Evolutionary conservation across 371 early-diverging fungal genomes (phyloP), one percentile per base, ranked within the genome.

Genomic region (Sporodiniella umbellata): DNA sequence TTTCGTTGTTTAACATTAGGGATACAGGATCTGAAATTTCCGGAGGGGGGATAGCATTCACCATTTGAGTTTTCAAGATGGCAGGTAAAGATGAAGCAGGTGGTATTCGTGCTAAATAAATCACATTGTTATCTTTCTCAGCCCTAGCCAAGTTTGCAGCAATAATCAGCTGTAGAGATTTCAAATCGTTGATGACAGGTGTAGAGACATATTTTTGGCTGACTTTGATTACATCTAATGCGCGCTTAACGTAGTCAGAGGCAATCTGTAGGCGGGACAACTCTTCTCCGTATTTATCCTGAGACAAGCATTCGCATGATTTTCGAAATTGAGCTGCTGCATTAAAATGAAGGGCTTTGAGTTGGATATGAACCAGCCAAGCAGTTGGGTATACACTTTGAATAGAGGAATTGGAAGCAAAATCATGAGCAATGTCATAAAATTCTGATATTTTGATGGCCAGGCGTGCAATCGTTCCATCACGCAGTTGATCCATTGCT

Each of bases 61-160:
- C 91, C 86, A 93, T 86, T 28, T 77, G 76, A 15, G 86, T 89
- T 22, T 77, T 78, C 33, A 68, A 63, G 42, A 93, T 84, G 3
- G 75, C 39, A 1, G 79, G 54, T 4, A 96, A 66, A 4, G 82
- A 47, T 3, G 82, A 65, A 4, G 75, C 50, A 3, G 77, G 56
- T 0, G 94, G 94, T 4, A 96, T 80, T 0, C 73, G 64, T 22
- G 92, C 87, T 42, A 92, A 63, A 60, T 93, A 95, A 17, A 95
- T 89, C 39, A 89, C 73, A 62, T 94, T 90, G 54, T 95, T 95
- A 58, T 95, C 96, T 66, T 88, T 91, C 45, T 86, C 85, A 7
- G 96, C 93, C 8, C 87, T 72, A 0, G 72, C 70, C 4, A 91
- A 56, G 45, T 86, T 85, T 26, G 73, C 70, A 22, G 62, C 54